Evolutionary conservation across 1,139 yeast species (phyloP), one percentile per base, ranked within the genome.

Genomic region (Williopsis jadinii): DNA sequence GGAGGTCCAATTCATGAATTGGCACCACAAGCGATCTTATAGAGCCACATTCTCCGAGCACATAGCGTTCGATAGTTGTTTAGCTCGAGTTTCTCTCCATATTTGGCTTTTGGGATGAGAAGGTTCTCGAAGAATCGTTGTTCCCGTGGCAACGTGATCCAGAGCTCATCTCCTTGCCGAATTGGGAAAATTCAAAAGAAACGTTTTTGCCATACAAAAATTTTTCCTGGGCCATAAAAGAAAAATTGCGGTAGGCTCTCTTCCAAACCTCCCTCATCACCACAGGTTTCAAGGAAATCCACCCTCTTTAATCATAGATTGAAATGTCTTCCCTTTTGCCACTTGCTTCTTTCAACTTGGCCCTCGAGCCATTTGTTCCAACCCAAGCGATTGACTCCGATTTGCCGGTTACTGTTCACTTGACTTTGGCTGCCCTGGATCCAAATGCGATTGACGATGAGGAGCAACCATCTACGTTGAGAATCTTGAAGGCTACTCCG

Each of bases 401-500:
- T 48, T 80, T 80, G 62, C 96, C 97, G 41, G 83, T 85, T 52
- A 82, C 97, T 51, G 78, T 92, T 54, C 84, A 95, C 67, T 65
- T 92, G 59, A 90, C 97, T 44, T 77, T 92, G 75, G 98, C 97
- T 53, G 95, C 98, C 46, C 74, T 92, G 58, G 97, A 92, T 67
- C 95, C 96, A 49, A 85, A 79, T 34, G 75, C 78, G 47, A 87
- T 84, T 58, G 94, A 85, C 59, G 85, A 85, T 59, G 76, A 71
- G 43, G 81, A 73, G 53, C 78, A 74, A 54, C 97, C 97, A 52
- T 80, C 95, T 30, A 86, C 95, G 55, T 73, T 92, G 60, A 84
- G 95, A 70, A 75, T 90, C 60, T 76, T 92, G 63, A 88, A 88
- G 75, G 71, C 77, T 54, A 70, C 76, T 48, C 75, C 71, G 39